A percentile compares a stretch with the other conserved stretches of the same genome.
phyloP scores from a whole-genome alignment of 345 rosid genomes.

The Hibiscus tridactylites region DNA sequence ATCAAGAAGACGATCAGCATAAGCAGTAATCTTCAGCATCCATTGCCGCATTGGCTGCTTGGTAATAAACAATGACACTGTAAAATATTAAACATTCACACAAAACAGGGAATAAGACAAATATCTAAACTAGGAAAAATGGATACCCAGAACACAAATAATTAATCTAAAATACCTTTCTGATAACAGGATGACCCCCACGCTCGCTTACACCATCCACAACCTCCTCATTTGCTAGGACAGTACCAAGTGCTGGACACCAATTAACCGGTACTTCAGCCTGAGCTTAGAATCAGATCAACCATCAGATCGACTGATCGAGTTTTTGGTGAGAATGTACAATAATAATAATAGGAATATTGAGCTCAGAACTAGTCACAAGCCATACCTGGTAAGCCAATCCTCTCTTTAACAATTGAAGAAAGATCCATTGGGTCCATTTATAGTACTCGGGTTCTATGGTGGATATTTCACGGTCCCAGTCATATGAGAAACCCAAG shows the following conservation, averaged over 20 bases:
- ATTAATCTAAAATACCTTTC: slow-evolving; percentile 53
- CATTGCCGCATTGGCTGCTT: slow-evolving; percentile 99
- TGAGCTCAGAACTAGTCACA: slow-evolving; percentile 5
- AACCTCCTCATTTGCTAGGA: slow-evolving; percentile 97
- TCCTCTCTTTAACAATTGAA: slow-evolving; percentile 89
- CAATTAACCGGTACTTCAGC: slow-evolving; percentile 98
- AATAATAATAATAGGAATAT: not conserved
- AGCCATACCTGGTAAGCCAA: slow-evolving; percentile 84
- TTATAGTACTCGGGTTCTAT: slow-evolving; percentile 78
- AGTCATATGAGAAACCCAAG: slow-evolving; percentile 85
- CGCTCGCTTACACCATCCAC: slow-evolving; percentile 97
- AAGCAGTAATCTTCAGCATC: slow-evolving; percentile 94
- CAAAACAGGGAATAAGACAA: slow-evolving; percentile 15
- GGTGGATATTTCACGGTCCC: slow-evolving; percentile 97
- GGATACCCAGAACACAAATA: not conserved
- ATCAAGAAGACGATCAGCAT: slow-evolving; percentile 86
- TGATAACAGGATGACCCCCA: slow-evolving; percentile 88
- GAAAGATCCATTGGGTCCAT: slow-evolving; percentile 99
- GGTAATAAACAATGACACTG: slow-evolving; percentile 94
- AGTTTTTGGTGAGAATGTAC: slow-evolving; percentile 14
- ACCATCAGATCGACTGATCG: slow-evolving; percentile 17
- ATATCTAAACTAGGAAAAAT: slow-evolving; percentile 8
- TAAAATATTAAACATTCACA: slow-evolving; percentile 49
- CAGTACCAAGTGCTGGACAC: slow-evolving; percentile 99
- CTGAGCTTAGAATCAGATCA: slow-evolving; percentile 27